Conservation (phyloP, 805 yeast species). For the Sporopachydermia quercuum region DNA sequence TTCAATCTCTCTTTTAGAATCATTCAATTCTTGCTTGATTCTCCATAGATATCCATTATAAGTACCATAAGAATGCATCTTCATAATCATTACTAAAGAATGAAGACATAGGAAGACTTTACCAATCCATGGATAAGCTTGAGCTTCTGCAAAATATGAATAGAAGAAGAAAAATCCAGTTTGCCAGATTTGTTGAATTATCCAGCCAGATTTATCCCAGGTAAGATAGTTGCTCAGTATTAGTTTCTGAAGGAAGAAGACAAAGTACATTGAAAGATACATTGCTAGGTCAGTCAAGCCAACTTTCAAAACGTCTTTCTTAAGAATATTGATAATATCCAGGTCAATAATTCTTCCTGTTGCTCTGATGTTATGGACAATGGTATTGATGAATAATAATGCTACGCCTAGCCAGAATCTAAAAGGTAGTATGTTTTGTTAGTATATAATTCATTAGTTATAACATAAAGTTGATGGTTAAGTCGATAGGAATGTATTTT, state of each 20-base stretch:
- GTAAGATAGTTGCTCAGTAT: constrained; percentile 28
- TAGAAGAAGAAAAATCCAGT: constrained; percentile 35
- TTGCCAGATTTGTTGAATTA: constrained; percentile 42
- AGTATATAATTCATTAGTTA: too few species aligned
- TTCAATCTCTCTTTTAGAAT: constrained; percentile 30
- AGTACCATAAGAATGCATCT: constrained; percentile 85
- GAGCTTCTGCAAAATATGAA: constrained; percentile 37
- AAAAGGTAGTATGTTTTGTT: too few species aligned
- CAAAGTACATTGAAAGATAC: constrained; percentile 55
- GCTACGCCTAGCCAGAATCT: constrained; percentile 54
- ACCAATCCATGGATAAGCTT: constrained; percentile 77
- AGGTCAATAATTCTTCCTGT: constrained; percentile 32
- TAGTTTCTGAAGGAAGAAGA: constrained; percentile 41
- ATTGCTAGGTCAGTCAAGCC: constrained; percentile 61
- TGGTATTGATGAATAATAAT: constrained; percentile 35
- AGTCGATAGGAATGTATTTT: too few species aligned
- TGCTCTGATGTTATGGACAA: constrained; percentile 35
- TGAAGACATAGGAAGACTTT: constrained; percentile 75
- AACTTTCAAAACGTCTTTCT: constrained; percentile 46
- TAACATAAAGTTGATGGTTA: too few species aligned
- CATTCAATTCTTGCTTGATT: constrained; percentile 36
- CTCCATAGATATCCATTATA: constrained; percentile 84
- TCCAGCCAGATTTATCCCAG: constrained; percentile 60
- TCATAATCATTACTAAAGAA: constrained; percentile 79
- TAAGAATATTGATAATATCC: constrained; percentile 41